Evolutionary conservation across 2,329 filamentous ascomycete genomes (phyloP).

Genomic region (Conoideocrella luteorostrata): DNA sequence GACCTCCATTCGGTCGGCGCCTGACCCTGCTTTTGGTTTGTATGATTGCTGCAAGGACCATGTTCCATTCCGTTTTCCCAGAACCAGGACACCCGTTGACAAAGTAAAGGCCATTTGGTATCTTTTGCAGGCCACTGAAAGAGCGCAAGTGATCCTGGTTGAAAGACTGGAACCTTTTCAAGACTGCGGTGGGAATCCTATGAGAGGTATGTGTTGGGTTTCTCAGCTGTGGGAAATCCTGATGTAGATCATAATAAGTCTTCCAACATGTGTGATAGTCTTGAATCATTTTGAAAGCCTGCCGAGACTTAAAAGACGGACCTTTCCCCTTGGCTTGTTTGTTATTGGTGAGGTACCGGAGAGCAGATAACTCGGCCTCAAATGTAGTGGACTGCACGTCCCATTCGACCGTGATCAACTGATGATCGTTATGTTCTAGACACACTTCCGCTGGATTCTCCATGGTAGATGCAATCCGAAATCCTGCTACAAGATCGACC

Average conservation of each 20-base stretch:
- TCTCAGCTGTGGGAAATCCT: slow-evolving; percentile 25
- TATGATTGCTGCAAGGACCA: slow-evolving; percentile 33
- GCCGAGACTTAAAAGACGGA: slow-evolving; percentile 15
- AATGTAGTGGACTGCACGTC: slow-evolving; percentile 21
- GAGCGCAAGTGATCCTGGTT: slow-evolving; percentile 32
- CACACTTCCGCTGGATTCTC: slow-evolving; percentile 14
- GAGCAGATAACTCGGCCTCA: slow-evolving; percentile 26
- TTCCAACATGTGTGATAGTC: slow-evolving; percentile 21
- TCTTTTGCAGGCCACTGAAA: slow-evolving; percentile 25
- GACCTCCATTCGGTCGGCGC: slow-evolving; percentile 18
- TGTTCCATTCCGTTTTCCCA: slow-evolving; percentile 42
- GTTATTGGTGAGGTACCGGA: slow-evolving; percentile 18
- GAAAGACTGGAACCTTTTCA: slow-evolving; percentile 25
- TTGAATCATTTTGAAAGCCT: slow-evolving; percentile 26
- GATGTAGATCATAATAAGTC: slow-evolving; percentile 18
- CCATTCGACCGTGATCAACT: slow-evolving; percentile 22
- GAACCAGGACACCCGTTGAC: slow-evolving; percentile 41
- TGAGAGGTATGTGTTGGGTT: slow-evolving; percentile 17
- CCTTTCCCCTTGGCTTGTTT: slow-evolving; percentile 13
- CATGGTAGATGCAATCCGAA: slow-evolving; percentile 50
- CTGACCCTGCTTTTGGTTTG: slow-evolving; percentile 22
- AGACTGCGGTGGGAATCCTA: slow-evolving; percentile 18
- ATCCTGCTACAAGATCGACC: slow-evolving; percentile 53
- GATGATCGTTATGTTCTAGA: slow-evolving; percentile 11
- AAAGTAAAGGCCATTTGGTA: slow-evolving; percentile 37